Evolutionary conservation across 2,329 filamentous ascomycete species (phyloP), one percentile per base, ranked within the genome.

Genomic region (Penicillium sp.): DNA sequence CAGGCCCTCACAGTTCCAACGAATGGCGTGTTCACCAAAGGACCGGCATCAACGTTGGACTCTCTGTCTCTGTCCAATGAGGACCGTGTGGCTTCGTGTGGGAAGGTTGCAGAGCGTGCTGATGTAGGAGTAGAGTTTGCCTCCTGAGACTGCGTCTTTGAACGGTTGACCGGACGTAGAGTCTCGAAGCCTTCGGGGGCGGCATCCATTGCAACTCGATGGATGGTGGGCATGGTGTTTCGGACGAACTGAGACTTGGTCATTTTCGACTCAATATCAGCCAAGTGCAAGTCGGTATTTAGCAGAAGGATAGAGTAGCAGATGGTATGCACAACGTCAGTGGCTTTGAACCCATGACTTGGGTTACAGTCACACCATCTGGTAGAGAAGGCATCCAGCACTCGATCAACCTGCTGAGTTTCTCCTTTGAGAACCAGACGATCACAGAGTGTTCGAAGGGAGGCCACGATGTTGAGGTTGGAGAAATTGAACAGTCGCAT

Each of bases 251-350:
- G 93, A 59, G 83, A 88, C 52, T 90, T 86, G 1, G 93, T 97
- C 94, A 99, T 99, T 78, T 96, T 96, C 65, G 90, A 86, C 58
- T 96, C 92, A 64, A 97, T 96, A 69, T 97, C 92, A 55, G 93
- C 94, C 67, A 97, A 75, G 68, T 99, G 93, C 52, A 99, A 80
- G 77, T 99, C 94, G 32, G 94, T 99, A 68, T 99, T 99, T 59
- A 99, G 82, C 10, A 99, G 82, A 68, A 99, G 87, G 60, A 99
- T 86, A 1, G 94, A 97, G 74, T 97, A 99, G 75, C 91, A 95
- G 60, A 97, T 95, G 22, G 92, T 97, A 72, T 99, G 93, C 16
- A 99, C 92, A 45, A 97, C 89, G 77, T 97, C 91, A 63, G 81
- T 85, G 52, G 89, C 86, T 74, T 94, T 97, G 81, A 97, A 99